A percentile compares a stretch with the other conserved stretches of the same genome.
Evolutionary conservation across 805 yeast species (phyloP).

Genomic region (Lipomyces sp.): DNA sequence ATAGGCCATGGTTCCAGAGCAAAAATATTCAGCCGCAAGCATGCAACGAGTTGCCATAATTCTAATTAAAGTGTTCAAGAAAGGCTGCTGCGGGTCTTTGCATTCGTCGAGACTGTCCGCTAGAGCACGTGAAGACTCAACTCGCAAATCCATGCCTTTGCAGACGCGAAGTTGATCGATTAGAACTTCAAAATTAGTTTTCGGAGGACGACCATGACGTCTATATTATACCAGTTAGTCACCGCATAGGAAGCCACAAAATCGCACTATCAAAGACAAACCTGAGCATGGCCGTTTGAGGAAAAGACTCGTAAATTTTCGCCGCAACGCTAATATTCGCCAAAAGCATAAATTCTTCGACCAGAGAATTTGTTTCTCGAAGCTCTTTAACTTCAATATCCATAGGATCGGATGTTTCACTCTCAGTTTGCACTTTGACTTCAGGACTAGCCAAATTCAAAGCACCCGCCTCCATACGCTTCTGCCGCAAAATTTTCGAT

Average conservation of each 20-base stretch:
- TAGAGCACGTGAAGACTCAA: conserved; percentile 82
- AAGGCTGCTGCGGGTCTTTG: conserved; percentile 76
- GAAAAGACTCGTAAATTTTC: conserved; percentile 86
- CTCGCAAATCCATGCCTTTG: conserved; percentile 68
- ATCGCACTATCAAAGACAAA: neutral
- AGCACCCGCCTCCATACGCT: conserved; percentile 92
- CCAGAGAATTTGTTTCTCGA: conserved; percentile 89
- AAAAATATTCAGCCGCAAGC: conserved; percentile 98
- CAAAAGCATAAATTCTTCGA: conserved; percentile 96
- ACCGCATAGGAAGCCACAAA: neutral
- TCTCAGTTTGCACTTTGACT: conserved; percentile 94
- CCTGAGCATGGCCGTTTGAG: conserved; percentile 91
- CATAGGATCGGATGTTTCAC: conserved; percentile 94
- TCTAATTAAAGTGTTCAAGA: conserved; percentile 87
- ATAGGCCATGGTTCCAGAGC: conserved; percentile 83
- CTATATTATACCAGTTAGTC: conserved; percentile 41
- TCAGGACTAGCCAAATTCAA: conserved; percentile 96
- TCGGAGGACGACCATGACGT: conserved; percentile 97
- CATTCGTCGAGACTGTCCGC: conserved; percentile 93
- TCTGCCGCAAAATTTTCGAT: conserved; percentile 81
- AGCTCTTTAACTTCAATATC: conserved; percentile 89
- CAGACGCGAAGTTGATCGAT: conserved; percentile 84
- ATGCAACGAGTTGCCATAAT: conserved; percentile 98
- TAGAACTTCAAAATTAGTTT: conserved; percentile 82
- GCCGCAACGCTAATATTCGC: conserved; percentile 96